Percentiles rank a stretch among this genome's conserved stretches.
phyloP scores from a whole-genome alignment of 805 yeast species.

The Wickerhamiella domercqiae region DNA sequence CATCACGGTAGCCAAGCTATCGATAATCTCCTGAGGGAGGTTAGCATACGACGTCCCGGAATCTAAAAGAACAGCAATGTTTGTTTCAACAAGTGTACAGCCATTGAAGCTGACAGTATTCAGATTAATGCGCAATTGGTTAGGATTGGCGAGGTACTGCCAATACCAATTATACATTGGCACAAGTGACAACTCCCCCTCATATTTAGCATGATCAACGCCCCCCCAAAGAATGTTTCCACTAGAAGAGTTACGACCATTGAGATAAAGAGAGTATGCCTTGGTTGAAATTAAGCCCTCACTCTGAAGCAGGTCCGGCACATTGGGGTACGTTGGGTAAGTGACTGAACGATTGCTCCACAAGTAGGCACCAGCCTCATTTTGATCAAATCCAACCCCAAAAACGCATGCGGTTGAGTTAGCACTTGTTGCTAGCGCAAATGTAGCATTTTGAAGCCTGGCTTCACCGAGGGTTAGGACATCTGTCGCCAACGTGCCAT shows the following conservation, averaged over 20 bases:
- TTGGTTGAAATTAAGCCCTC: conserved; percentile 29
- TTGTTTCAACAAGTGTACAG: conserved; percentile 4
- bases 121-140: conserved; percentile 8
- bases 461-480: conserved; percentile 37
- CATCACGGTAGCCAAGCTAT: conserved; percentile 22
- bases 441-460: conserved; percentile 36
- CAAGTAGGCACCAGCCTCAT: conserved; percentile 24
- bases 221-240: conserved; percentile 33
- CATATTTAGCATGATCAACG: conserved; percentile 29
- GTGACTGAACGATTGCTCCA: conserved; percentile 5
- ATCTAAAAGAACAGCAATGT: conserved; percentile 31
- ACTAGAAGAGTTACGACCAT: conserved; percentile 20
- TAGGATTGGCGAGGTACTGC: conserved; percentile 8
- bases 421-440: conserved; percentile 61
- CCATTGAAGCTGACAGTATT: conserved; percentile 7
- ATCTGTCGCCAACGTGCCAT: conserved; percentile 51
- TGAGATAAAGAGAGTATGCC: conserved; percentile 35
- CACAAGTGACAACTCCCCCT: conserved; percentile 25
- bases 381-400: conserved; percentile 24
- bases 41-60: conserved; percentile 38
- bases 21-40: conserved; percentile 26
- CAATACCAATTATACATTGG: conserved; percentile 19
- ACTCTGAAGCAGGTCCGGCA: conserved; percentile 24
- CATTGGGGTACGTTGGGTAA: conserved; percentile 20
- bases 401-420: conserved; percentile 44